Evolutionary conservation across 257 asterid species (phyloP).

Genomic region (Osmanthus fragrans): DNA sequence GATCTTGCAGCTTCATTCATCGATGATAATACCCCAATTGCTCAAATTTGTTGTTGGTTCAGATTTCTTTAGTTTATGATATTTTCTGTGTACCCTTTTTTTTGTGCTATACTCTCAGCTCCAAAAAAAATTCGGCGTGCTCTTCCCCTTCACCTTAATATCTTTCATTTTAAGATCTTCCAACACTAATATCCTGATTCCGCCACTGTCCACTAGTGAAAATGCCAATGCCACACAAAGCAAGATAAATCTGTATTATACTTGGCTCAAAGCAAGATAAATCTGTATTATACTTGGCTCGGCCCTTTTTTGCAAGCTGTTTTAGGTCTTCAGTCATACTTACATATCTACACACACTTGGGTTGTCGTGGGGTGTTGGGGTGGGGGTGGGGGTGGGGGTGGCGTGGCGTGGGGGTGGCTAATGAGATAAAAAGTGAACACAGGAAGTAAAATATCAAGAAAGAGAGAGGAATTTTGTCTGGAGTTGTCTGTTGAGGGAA

Average conservation of each 20-base stretch:
- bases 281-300: constrained; percentile 24
- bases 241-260: not conserved
- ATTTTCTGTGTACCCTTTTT: no score
- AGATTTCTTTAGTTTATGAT: no score
- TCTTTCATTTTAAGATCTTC: no score
- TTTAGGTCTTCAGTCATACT: not conserved
- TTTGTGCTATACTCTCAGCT: no score
- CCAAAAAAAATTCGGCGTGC: no score
- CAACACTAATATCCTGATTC: no score
- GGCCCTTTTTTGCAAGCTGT: constrained; percentile 54
- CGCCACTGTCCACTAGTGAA: no score
- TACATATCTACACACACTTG: not conserved
- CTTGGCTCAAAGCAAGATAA: constrained; percentile 26
- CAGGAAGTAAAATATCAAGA: constrained; percentile 20
- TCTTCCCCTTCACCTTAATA: no score
- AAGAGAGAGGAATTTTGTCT: constrained; percentile 46
- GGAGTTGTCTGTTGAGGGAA: constrained; percentile 34
- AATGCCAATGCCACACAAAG: constrained; percentile 18
- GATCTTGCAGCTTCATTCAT: no score
- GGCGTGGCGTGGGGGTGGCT: constrained; percentile 2
- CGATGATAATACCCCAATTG: no score
- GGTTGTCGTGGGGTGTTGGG: not conserved
- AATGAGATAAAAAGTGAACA: constrained; percentile 37
- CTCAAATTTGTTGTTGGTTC: no score
- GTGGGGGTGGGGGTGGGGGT: constrained; percentile 21